Evolutionary conservation across 2,329 filamentous ascomycete genomes (phyloP).

Genomic region (Phialophora macrospora): DNA sequence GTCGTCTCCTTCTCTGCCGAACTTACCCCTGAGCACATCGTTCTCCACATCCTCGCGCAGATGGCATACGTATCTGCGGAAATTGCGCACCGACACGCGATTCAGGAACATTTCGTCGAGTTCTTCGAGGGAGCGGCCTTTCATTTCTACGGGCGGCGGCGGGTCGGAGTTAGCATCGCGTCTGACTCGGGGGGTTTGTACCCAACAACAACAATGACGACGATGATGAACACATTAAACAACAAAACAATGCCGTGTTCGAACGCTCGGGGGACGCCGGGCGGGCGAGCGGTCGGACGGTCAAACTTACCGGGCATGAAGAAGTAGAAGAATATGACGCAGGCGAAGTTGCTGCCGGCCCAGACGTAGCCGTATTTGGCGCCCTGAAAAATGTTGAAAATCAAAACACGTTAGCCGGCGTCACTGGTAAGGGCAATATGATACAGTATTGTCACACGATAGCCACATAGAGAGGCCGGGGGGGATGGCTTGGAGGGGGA

Average conservation of each 20-base stretch:
- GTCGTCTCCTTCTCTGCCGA: background rate
- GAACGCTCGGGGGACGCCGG: background rate
- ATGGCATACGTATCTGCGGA: constrained; percentile 19
- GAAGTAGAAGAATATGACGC: constrained; percentile 35
- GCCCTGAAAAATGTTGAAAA: constrained; percentile 17
- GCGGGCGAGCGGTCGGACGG: too few relatives aligned
- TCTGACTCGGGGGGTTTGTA: background rate
- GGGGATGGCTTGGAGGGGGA: too few relatives aligned
- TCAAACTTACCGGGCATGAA: constrained; percentile 43
- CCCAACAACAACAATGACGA: background rate
- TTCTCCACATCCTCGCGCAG: constrained; percentile 19
- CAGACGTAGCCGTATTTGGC: constrained; percentile 42
- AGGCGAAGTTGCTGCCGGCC: constrained; percentile 33
- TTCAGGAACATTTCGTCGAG: constrained; percentile 49
- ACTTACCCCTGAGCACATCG: constrained; percentile 16
- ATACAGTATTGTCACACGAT: background rate
- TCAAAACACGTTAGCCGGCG: background rate
- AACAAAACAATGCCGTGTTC: background rate
- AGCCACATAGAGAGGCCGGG: background rate
- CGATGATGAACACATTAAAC: background rate
- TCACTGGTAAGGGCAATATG: constrained; percentile 4
- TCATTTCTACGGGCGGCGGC: constrained; percentile 40
- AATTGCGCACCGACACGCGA: constrained; percentile 24
- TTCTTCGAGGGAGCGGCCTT: constrained; percentile 48
- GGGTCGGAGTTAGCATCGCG: background rate